Conservation (phyloP, 225 moss, liverwort and hornwort genomes). For the Marchantia polymorpha region DNA sequence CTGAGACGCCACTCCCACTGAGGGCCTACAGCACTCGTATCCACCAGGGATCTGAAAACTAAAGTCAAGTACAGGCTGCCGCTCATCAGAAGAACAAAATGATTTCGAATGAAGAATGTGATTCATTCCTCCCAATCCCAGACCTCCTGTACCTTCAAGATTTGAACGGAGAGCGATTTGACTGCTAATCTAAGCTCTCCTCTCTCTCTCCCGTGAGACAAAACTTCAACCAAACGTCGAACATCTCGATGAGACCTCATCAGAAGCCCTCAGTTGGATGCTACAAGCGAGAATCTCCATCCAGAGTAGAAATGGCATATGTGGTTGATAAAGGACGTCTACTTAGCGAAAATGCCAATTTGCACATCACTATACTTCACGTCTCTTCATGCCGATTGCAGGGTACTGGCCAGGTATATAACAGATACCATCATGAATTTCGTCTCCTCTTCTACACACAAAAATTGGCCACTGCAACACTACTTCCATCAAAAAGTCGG, state of each 20-base stretch:
- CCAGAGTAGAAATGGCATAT: not conserved
- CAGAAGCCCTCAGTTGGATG: not conserved
- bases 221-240: conserved; percentile 16
- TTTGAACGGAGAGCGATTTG: not conserved
- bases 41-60: not conserved
- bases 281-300: not conserved
- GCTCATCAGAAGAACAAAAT: conserved; percentile 15
- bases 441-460: not conserved
- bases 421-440: conserved; percentile 6
- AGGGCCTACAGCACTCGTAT: conserved; percentile 8
- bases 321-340: not conserved
- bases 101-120: not conserved
- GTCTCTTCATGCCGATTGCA: not conserved
- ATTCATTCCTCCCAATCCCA: conserved; percentile 7
- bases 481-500: conserved; percentile 4
- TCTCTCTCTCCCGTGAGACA: not conserved
- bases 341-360: not conserved
- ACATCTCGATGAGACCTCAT: conserved; percentile 2
- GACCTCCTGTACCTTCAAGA: conserved; percentile 7
- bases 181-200: not conserved
- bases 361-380: not conserved
- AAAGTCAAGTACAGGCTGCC: conserved; percentile 8
- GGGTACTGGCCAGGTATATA: conserved; percentile 12
- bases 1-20: conserved; percentile 5
- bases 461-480: conserved; percentile 1